phyloP scores from a whole-genome alignment of 2,329 filamentous ascomycete genomes.

The Stylonectria norvegica region DNA sequence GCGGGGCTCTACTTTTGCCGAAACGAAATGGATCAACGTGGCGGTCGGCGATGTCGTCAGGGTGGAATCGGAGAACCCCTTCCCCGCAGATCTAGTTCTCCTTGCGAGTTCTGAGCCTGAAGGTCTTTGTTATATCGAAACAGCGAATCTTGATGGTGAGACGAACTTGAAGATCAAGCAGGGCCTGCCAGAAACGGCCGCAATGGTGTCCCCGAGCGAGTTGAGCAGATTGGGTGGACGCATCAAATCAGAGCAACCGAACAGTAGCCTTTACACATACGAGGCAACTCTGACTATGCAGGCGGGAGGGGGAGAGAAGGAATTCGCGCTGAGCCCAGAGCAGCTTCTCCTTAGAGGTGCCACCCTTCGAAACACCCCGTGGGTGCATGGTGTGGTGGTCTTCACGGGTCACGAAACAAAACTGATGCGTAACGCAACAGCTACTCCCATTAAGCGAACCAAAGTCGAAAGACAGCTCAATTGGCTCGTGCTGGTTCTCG shows the following conservation, averaged over 20 bases:
- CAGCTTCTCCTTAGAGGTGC: constrained; percentile 91
- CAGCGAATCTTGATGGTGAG: constrained; percentile 94
- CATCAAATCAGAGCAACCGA: constrained; percentile 91
- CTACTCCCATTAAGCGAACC: constrained; percentile 94
- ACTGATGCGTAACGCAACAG: constrained; percentile 96
- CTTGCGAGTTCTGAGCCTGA: constrained; percentile 95
- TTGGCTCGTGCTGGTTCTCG: constrained; percentile 84
- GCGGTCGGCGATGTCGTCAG: constrained; percentile 88
- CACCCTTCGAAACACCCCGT: constrained; percentile 91
- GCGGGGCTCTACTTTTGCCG: constrained; percentile 77
- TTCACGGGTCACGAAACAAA: constrained; percentile 96
- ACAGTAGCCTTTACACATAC: constrained; percentile 97
- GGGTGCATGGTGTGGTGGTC: constrained; percentile 93
- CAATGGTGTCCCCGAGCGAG: constrained; percentile 81
- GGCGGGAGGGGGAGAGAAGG: constrained; percentile 86
- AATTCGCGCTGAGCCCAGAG: constrained; percentile 83
- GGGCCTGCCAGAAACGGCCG: constrained; percentile 85
- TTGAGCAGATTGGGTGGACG: constrained; percentile 81
- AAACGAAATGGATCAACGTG: constrained; percentile 92
- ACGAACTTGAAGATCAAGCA: constrained; percentile 99
- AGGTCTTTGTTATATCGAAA: constrained; percentile 97
- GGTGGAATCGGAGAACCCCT: constrained; percentile 91
- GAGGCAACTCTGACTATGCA: constrained; percentile 93
- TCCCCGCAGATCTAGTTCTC: constrained; percentile 89
- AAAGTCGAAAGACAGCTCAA: constrained; percentile 95